Evolutionary conservation across 257 asterid genomes (phyloP).

Genomic region (Apocynum venetum): DNA sequence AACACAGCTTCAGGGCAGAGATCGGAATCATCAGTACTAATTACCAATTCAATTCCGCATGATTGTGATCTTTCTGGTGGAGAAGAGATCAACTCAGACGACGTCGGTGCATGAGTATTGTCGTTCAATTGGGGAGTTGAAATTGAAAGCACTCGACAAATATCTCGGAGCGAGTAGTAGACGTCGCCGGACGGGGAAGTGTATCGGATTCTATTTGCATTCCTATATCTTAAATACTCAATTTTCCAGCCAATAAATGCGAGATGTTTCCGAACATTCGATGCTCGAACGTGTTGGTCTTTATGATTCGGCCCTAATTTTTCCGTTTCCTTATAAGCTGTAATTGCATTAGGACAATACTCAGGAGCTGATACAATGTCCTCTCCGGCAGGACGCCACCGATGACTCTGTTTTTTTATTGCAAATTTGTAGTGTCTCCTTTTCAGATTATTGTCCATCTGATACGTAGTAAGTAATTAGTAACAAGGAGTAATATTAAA

Average conservation of each 20-base stretch:
- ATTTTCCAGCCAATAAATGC: slow-evolving; percentile 60
- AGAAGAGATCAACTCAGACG: slow-evolving; percentile 8
- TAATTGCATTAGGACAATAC: slow-evolving; percentile 38
- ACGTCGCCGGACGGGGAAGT: slow-evolving; percentile 38
- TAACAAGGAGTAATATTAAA: too few relatives aligned
- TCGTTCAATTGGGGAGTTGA: slow-evolving; percentile 11
- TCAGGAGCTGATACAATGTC: slow-evolving; percentile 34
- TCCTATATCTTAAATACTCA: slow-evolving; percentile 16
- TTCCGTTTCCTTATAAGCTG: slow-evolving; percentile 18
- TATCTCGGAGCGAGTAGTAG: slow-evolving; percentile 35
- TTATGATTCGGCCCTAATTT: background rate
- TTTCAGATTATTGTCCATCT: too few relatives aligned
- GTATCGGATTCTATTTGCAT: slow-evolving; percentile 27
- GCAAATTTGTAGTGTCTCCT: background rate
- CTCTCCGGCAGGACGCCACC: slow-evolving; percentile 42
- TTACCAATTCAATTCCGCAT: slow-evolving; percentile 16
- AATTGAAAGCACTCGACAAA: slow-evolving; percentile 22
- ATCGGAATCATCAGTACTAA: slow-evolving; percentile 27
- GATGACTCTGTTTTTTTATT: slow-evolving; percentile 11
- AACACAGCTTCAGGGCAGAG: slow-evolving; percentile 55
- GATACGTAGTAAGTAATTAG: too few relatives aligned
- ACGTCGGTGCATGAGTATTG: slow-evolving; percentile 1
- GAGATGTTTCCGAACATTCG: slow-evolving; percentile 47
- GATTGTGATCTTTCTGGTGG: slow-evolving; percentile 24
- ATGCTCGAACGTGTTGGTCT: background rate